phyloP scores from a whole-genome alignment of 352 stramenopile species.

The Globisporangium heterothallicum region DNA sequence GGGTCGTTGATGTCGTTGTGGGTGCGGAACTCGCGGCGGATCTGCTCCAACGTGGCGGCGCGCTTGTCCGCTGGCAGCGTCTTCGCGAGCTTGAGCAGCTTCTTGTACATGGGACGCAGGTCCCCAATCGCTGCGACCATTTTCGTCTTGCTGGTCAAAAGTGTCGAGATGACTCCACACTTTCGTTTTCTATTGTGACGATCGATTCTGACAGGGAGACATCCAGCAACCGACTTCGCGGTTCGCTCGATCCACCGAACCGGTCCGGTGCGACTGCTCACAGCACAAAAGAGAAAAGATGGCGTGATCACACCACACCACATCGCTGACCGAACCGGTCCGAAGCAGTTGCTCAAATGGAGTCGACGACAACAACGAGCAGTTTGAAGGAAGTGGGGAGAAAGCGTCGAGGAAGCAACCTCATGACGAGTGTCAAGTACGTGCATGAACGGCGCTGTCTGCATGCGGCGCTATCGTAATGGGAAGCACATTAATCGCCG shows the following conservation, averaged over 20 bases:
- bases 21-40: conserved; percentile 69
- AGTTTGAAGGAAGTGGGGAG: conserved; percentile 11
- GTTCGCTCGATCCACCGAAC: no score
- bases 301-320: no score
- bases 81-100: conserved; percentile 73
- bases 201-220: no score
- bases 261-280: no score
- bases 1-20: conserved; percentile 53
- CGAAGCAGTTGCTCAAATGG: neutral
- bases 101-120: conserved; percentile 81
- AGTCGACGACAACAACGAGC: neutral
- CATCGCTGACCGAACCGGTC: no score
- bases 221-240: no score
- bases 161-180: neutral
- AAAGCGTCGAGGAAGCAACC: conserved; percentile 21
- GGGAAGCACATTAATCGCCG: no score
- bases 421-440: conserved; percentile 53
- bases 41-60: conserved; percentile 56
- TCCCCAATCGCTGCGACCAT: conserved; percentile 18
- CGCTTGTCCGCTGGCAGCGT: conserved; percentile 67
- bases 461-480: neutral
- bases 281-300: no score
- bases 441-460: conserved; percentile 7
- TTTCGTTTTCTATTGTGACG: conserved; percentile 4
- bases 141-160: conserved; percentile 20